Evolutionary conservation across 148 eudicot genomes (phyloP).

Genomic region (Rheum nobile): DNA sequence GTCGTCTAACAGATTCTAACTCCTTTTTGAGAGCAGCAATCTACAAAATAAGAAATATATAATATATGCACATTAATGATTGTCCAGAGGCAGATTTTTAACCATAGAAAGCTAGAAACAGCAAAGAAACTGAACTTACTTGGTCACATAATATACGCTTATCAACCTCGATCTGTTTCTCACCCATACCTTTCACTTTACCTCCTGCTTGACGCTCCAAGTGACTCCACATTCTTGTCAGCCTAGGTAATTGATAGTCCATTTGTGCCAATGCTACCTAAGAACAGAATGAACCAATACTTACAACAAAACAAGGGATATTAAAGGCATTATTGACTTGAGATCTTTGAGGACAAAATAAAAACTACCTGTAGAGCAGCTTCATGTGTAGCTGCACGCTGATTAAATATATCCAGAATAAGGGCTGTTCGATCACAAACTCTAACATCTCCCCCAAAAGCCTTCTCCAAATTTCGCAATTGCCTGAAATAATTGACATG

Average conservation of each 20-base stretch:
- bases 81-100: neutral
- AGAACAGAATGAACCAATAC: neutral
- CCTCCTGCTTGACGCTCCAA: constrained; percentile 99
- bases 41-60: constrained; percentile 25
- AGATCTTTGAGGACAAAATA: neutral
- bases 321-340: neutral
- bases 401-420: constrained; percentile 88
- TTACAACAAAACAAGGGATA: constrained; percentile 1
- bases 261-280: constrained; percentile 93
- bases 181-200: constrained; percentile 98
- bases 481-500: constrained; percentile 35
- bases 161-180: constrained; percentile 99
- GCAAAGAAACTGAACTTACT: constrained; percentile 31
- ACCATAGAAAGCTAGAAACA: neutral
- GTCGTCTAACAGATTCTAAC: constrained; percentile 84
- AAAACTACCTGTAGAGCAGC: constrained; percentile 78
- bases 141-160: constrained; percentile 90
- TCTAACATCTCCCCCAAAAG: constrained; percentile 81
- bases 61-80: neutral
- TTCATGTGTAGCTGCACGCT: constrained; percentile 98
- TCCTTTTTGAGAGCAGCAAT: constrained; percentile 71
- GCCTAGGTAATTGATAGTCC: constrained; percentile 91
- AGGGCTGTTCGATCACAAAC: constrained; percentile 98
- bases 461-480: constrained; percentile 82
- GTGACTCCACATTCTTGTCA: constrained; percentile 94